Base-by-base conservation (phyloP, 345 rosid genomes). In the Hibiscus trionum region DNA sequence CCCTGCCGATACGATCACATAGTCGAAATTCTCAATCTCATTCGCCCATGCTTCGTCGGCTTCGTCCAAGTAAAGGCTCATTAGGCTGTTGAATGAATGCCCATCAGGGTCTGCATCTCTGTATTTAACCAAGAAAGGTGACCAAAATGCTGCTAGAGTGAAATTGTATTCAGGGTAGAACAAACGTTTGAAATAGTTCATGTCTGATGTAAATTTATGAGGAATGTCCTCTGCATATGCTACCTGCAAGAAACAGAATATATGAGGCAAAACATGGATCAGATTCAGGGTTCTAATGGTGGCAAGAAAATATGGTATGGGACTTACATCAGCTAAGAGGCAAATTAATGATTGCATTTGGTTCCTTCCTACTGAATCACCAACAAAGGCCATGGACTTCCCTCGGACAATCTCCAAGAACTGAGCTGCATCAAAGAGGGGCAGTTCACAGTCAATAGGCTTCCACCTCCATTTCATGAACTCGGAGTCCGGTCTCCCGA, bases 401-500 rank as follows among this genome's bases (percentile, higher is more conserved):
- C 88, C 88, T 7, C 81, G 71, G 3, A 70, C 84, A 6, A 72
- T 44, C 80, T 79, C 75, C 33, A 80, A 46, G 78, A 85, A 82
- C 61, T 73, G 78, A 7, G 16, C 46, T 4, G 88, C 75, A 16
- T 73, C 61, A 50, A 84, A 82, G 42, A 42, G 15, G 4, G 81
- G 85, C 5, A 82, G 73, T 33, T 82, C 78, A 24, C 88, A 85
- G 19, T 72, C 80, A n/a, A 73, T 73, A 8, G 87, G 90, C 62
- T 79, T 72, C 90, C 90, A 84, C 49, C 83, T 80, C 90, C 90
- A 84, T 11, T 82, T 84, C 83, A 80, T 64, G 82, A 73, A 84
- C 57, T 79, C 86, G 5, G 77, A 31, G 37, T 84, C 85, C 17
- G 80, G 73, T 64, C 86, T 81, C 33, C 88, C 86, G 52, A 73